These are phyloP conservation scores for Trichosporon inkin DNA, from an alignment of 1,284 basidiomycete genomes.

Conservation along the genomic window DNA sequence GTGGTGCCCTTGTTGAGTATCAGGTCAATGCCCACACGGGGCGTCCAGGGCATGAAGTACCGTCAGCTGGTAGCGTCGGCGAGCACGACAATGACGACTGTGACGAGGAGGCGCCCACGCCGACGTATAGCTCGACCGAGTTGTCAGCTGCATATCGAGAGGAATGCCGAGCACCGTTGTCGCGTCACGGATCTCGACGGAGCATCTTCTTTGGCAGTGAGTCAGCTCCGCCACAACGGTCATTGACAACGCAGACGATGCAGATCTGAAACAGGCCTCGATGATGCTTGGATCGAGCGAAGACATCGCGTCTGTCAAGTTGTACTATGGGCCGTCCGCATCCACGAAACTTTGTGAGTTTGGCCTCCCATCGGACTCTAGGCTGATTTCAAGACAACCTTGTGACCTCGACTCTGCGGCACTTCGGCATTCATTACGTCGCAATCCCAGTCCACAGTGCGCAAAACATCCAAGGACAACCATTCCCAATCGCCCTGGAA, in stretches of 20 bases:
- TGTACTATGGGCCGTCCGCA: neutral
- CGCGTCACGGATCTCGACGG: neutral
- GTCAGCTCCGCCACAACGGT: neutral
- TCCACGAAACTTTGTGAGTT: neutral
- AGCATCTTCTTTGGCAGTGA: neutral
- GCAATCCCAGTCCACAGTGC: neutral
- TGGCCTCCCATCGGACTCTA: no score
- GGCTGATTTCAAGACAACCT: no score
- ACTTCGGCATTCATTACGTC: neutral
- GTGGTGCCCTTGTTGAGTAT: constrained; percentile 60
- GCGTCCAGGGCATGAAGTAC: constrained; percentile 17
- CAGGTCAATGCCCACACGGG: constrained; percentile 52
- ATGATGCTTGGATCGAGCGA: constrained; percentile 1
- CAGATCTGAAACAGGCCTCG: neutral
- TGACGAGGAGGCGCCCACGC: constrained; percentile 24
- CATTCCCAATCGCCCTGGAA: constrained; percentile 14
- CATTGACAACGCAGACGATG: neutral
- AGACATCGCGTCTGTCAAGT: neutral
- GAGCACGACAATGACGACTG: constrained; percentile 23
- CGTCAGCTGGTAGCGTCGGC: neutral
- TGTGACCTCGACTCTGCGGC: neutral
- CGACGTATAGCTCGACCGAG: neutral
- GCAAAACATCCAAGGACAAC: neutral
- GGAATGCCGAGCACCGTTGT: neutral
- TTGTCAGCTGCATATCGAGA: neutral